Evolutionary conservation across 371 early-diverging fungal species (phyloP), one percentile per base, ranked within the genome.

Genomic region (Syncephalastrum sp.): DNA sequence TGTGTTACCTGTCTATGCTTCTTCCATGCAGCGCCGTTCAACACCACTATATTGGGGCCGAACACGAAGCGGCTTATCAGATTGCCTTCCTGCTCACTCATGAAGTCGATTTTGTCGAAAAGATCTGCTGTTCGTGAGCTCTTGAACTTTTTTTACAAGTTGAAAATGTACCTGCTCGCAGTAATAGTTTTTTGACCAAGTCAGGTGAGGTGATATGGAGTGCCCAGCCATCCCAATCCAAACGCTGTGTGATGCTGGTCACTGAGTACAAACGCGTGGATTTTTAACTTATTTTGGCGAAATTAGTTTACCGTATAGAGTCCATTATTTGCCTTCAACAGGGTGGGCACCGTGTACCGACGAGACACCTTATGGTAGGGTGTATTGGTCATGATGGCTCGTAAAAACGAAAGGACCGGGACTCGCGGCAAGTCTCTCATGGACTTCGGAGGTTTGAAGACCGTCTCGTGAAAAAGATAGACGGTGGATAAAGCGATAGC

Each of bases 1-100:
- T 52, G 7, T 13, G 16, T 53, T 57, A 62, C 63, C 63, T 65
- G 65, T 15, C 70, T 56, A n/a, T 62, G 66, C 4, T 47, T 59
- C 47, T 50, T 63, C 70, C 70, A 69, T 7, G 59, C 56, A 14
- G 56, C 47, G 3, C 63, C 70, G 44, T 63, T 65, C 3, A 61
- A 43, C 12, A 60, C 41, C 8, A 65, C 48, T 17, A 69, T 54
- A 16, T 69, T 69, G 42, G 61, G 58, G 0, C 55, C 56, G 24
- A 63, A 65, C 27, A 69, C 29, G 17, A 56, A 65, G 7, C 50
- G 52, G 5, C 51, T 29, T 4, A 60, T 49, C 19, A 69, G 46
- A 5, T 62, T 59, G 8, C 47, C 50, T 21, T 51, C 42, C 10
- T 21, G 24, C 17, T 60, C 60, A 5, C 47, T 41, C 25, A 53